Evolutionary conservation across 2,329 filamentous ascomycete species (phyloP).

Genomic region (Ophidiomyces ophidiicola): DNA sequence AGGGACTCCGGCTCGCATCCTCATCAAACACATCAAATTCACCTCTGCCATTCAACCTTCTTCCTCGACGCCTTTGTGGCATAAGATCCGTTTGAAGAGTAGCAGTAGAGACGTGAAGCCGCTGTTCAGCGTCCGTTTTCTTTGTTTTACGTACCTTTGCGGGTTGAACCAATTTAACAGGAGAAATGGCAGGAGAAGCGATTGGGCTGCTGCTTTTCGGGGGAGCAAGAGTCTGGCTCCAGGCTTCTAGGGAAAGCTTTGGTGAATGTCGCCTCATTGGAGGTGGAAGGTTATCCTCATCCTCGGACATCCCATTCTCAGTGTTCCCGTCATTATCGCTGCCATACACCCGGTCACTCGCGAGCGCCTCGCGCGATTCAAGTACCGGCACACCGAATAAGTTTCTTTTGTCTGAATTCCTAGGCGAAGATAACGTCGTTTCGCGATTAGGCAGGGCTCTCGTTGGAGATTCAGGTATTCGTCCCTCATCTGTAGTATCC

Average conservation of each 20-base stretch:
- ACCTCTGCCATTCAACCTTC: slow-evolving; percentile 14
- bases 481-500: neutral
- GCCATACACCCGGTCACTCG: too few species aligned
- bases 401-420: slow-evolving; percentile 7
- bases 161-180: neutral
- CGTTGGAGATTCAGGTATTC: slow-evolving; percentile 4
- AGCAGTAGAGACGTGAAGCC: slow-evolving; percentile 24
- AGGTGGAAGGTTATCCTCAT: slow-evolving; percentile 10
- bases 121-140: neutral
- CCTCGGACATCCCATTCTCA: slow-evolving; percentile 7
- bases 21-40: slow-evolving; percentile 12
- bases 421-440: neutral
- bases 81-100: slow-evolving; percentile 27
- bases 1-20: slow-evolving; percentile 1
- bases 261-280: slow-evolving; percentile 12
- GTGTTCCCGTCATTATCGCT: too few species aligned
- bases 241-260: slow-evolving; percentile 17
- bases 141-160: slow-evolving; percentile 3
- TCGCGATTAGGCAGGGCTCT: neutral
- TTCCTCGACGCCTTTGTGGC: slow-evolving; percentile 24
- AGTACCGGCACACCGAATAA: slow-evolving; percentile 2
- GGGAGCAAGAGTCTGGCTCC: slow-evolving; percentile 29
- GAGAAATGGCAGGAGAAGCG: slow-evolving; percentile 17
- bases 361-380: too few species aligned
- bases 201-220: slow-evolving; percentile 28